These are phyloP conservation scores for Apiospora sp. DNA, from an alignment of 2,329 filamentous ascomycete species.

Conservation along the genomic window DNA sequence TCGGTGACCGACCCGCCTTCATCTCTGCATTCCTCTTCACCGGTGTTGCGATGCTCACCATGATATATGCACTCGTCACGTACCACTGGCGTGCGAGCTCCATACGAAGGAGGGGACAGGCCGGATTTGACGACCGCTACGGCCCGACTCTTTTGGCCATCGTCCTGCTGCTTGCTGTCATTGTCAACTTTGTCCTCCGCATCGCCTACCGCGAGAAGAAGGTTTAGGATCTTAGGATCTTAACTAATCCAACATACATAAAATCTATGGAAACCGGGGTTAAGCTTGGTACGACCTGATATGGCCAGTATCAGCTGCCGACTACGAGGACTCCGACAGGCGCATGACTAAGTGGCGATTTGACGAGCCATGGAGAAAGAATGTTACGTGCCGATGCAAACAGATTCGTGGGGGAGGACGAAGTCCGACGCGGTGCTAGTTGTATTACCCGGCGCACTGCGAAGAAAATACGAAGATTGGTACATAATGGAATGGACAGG, in stretches of 20 bases:
- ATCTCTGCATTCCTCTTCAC: conserved; percentile 96
- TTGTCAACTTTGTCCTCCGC: conserved; percentile 93
- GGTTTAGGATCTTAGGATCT: neutral
- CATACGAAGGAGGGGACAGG: conserved; percentile 89
- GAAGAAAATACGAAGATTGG: neutral
- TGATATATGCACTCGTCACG: conserved; percentile 93
- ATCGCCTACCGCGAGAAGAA: conserved; percentile 57
- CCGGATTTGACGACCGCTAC: conserved; percentile 95
- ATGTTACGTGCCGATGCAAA: neutral
- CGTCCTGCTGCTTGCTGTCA: conserved; percentile 84
- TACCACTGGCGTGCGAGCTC: conserved; percentile 98
- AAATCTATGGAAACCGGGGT: neutral
- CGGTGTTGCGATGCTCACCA: conserved; percentile 89
- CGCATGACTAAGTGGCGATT: neutral
- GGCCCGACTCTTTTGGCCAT: conserved; percentile 91
- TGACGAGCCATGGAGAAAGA: neutral
- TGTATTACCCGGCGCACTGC: neutral
- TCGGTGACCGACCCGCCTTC: conserved; percentile 92
- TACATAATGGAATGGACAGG: neutral
- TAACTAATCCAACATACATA: neutral
- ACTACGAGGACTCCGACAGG: neutral
- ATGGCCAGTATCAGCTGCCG: neutral
- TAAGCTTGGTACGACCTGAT: neutral
- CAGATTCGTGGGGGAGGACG: neutral
- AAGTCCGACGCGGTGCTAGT: neutral